Evolutionary conservation across 1,139 yeast species (phyloP).

Genomic region (Pichia sp.): DNA sequence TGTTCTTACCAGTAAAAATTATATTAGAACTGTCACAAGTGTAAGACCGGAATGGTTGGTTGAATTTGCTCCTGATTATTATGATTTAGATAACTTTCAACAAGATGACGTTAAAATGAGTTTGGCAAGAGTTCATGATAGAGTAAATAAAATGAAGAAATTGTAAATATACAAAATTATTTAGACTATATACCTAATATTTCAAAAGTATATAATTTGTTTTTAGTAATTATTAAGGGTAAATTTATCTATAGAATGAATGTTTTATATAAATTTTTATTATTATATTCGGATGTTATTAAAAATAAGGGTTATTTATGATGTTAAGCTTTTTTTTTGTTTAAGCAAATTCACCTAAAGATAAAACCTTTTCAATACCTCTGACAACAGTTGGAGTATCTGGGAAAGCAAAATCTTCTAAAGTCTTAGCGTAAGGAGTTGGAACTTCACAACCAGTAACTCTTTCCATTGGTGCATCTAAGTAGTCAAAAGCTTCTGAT

Average conservation of each 20-base stretch:
- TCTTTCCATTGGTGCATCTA: constrained; percentile 98
- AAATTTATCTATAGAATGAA: no score
- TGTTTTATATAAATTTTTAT: no score
- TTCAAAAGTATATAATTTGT: no score
- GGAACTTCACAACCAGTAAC: constrained; percentile 99
- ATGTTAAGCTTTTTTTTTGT: background rate
- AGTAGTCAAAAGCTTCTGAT: constrained; percentile 94
- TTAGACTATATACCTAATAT: no score
- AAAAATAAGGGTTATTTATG: no score
- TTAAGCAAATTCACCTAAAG: constrained; percentile 39
- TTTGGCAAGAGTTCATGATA: constrained; percentile 56
- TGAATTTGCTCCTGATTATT: constrained; percentile 81
- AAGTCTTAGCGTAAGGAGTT: constrained; percentile 94
- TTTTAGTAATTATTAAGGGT: no score
- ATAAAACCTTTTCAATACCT: constrained; percentile 85
- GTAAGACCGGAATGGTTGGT: constrained; percentile 88
- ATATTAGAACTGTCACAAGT: constrained; percentile 89
- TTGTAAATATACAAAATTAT: constrained; percentile 13
- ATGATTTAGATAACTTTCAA: constrained; percentile 62
- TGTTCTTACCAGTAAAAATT: constrained; percentile 87
- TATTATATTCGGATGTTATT: no score
- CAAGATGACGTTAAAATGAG: constrained; percentile 81
- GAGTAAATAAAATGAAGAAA: constrained; percentile 37
- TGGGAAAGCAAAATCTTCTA: constrained; percentile 99
- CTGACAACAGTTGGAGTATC: constrained; percentile 84